phyloP scores from a whole-genome alignment of 331 rosid species.

The Stylosanthes scabra region DNA sequence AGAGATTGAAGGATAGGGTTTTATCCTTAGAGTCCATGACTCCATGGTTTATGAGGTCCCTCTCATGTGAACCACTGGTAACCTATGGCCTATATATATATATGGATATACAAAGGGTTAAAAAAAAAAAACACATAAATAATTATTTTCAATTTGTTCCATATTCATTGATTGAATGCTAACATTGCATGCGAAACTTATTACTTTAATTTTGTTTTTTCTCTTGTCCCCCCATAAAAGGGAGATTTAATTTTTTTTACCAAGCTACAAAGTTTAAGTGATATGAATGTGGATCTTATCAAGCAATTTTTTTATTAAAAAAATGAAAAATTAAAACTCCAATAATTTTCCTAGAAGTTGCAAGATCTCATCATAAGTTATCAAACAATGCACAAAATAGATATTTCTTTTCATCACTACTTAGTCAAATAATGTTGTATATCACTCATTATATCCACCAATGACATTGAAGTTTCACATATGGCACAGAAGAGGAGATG shows the following conservation, averaged over 20 bases:
- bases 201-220: not conserved
- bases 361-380: not conserved
- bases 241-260: too few relatives aligned
- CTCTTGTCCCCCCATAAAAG: too few relatives aligned
- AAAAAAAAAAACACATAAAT: not conserved
- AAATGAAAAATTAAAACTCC: not conserved
- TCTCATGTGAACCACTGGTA: slow-evolving; percentile 47
- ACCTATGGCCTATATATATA: not conserved
- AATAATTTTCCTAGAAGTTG: too few relatives aligned
- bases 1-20: slow-evolving; percentile 56
- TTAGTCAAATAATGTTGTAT: slow-evolving; percentile 41
- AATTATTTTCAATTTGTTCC: not conserved
- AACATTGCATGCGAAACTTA: not conserved
- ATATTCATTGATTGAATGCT: not conserved
- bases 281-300: too few relatives aligned
- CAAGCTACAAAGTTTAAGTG: too few relatives aligned
- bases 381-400: not conserved
- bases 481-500: not conserved
- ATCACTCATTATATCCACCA: slow-evolving; percentile 34
- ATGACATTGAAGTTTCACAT: slow-evolving; percentile 4
- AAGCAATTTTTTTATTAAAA: not conserved
- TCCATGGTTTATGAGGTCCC: slow-evolving; percentile 38
- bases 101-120: slow-evolving; percentile 27
- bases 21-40: slow-evolving; percentile 49
- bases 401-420: slow-evolving; percentile 32